A percentile compares a stretch with the other conserved stretches of the same genome.
phyloP scores from a whole-genome alignment of 345 rosid species.

The Conringia planisiliqua region DNA sequence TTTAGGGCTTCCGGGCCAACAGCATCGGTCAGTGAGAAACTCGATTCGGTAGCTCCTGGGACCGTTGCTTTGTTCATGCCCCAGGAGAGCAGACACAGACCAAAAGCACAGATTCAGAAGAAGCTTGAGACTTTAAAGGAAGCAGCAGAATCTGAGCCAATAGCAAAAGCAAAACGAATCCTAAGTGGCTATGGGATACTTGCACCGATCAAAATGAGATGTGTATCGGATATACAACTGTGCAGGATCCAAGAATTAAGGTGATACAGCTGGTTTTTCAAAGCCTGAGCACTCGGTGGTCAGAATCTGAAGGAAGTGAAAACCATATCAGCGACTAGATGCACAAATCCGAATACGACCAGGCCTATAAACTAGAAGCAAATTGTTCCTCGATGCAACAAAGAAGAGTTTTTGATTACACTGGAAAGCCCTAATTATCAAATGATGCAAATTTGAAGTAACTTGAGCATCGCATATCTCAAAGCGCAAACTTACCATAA shows the following conservation, averaged over 20 bases:
- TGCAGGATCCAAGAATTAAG: background rate
- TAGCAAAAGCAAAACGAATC: background rate
- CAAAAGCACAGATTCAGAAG: background rate
- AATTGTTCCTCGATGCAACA: background rate
- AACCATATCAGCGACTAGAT: background rate
- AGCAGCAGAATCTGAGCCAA: background rate
- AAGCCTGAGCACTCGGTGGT: background rate
- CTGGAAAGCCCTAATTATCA: constrained; percentile 15
- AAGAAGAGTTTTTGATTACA: background rate
- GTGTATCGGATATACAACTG: background rate
- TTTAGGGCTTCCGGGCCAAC: background rate
- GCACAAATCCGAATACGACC: background rate
- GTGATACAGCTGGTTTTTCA: background rate
- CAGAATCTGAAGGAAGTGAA: background rate
- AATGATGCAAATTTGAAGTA: background rate
- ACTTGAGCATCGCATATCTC: background rate
- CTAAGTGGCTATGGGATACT: background rate
- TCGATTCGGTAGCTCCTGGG: constrained; percentile 6
- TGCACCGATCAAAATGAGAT: background rate
- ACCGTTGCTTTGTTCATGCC: constrained; percentile 19
- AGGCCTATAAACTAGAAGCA: background rate
- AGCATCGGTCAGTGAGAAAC: constrained; percentile 23
- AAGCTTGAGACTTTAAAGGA: constrained; percentile 5
- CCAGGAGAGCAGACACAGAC: constrained; percentile 7
- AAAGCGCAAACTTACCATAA: constrained; percentile 9